Conservation (phyloP, 2,329 filamentous ascomycete genomes). For the Bipolaris zeicola region DNA sequence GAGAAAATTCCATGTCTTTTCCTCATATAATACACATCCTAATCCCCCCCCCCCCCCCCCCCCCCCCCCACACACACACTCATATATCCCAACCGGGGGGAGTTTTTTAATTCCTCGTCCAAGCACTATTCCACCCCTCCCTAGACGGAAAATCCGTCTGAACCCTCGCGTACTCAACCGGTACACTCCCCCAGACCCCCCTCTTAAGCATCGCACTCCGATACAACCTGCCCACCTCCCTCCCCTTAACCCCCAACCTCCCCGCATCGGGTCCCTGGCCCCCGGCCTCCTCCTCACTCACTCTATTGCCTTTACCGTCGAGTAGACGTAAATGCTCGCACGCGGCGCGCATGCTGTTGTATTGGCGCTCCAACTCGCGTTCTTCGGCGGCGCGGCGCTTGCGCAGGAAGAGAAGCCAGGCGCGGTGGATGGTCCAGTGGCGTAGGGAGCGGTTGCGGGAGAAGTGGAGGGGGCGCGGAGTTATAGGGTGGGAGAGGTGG, state of each 20-base stretch:
- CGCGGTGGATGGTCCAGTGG: conserved; percentile 99
- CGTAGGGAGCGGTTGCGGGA: conserved; percentile 84
- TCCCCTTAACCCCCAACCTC: conserved; percentile 38
- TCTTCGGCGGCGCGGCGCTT: conserved; percentile 68
- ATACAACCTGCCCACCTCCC: conserved; percentile 75
- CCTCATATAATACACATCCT: too few species aligned
- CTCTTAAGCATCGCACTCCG: conserved; percentile 90
- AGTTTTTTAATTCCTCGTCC: conserved; percentile 65
- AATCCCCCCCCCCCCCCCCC: too few species aligned
- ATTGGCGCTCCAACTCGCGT: conserved; percentile 75
- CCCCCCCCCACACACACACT: too few species aligned
- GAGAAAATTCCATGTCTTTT: too few species aligned
- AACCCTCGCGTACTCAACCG: conserved; percentile 86
- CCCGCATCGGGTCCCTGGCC: conserved; percentile 57
- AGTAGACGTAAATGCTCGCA: conserved; percentile 78
- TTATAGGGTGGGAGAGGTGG: conserved; percentile 70
- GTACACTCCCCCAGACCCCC: conserved; percentile 80
- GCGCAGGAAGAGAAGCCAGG: conserved; percentile 81
- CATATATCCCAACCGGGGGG: too few species aligned
- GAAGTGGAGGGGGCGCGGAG: conserved; percentile 81
- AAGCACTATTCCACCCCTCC: conserved; percentile 90
- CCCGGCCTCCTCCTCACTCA: conserved; percentile 56
- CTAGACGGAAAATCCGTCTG: conserved; percentile 82
- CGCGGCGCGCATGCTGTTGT: conserved; percentile 80
- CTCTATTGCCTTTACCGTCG: conserved; percentile 51